These are phyloP conservation scores for Schizopora paradoxa DNA, from an alignment of 1,284 basidiomycete genomes.

Conservation along the genomic window DNA sequence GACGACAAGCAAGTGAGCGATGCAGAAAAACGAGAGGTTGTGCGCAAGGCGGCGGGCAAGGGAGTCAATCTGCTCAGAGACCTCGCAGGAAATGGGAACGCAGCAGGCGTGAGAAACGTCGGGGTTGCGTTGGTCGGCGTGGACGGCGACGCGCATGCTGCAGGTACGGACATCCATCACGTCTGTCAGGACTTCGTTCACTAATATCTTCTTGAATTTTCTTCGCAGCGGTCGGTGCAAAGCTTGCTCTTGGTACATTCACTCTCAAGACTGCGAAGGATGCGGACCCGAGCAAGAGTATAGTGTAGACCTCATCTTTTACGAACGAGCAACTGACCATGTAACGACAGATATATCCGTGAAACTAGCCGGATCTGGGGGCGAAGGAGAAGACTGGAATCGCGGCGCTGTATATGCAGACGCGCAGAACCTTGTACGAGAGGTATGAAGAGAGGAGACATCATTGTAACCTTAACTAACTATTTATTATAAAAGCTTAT, in stretches of 20 bases:
- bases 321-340: neutral
- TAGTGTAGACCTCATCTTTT: neutral
- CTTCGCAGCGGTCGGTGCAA: conserved; percentile 61
- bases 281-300: neutral
- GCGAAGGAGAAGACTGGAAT: conserved; percentile 60
- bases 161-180: neutral
- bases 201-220: neutral
- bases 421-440: conserved; percentile 81
- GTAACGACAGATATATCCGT: conserved; percentile 25
- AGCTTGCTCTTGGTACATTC: conserved; percentile 70
- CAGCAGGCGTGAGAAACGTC: too few species aligned
- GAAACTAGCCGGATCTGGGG: conserved; percentile 52
- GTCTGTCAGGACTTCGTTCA: neutral
- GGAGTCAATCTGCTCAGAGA: conserved; percentile 61
- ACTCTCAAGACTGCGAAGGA: conserved; percentile 55
- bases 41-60: conserved; percentile 63
- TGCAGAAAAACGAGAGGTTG: conserved; percentile 49
- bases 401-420: conserved; percentile 67
- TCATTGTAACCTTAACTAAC: neutral
- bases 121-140: neutral
- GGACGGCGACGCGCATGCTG: neutral
- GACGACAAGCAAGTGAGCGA: conserved; percentile 42
- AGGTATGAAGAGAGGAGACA: conserved; percentile 30
- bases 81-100: too few species aligned
- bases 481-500: conserved; percentile 48